Evolutionary conservation across 108 stramenopile species (phyloP), one percentile per base, ranked within the genome.

Genomic region (Skeletonema tropicum): DNA sequence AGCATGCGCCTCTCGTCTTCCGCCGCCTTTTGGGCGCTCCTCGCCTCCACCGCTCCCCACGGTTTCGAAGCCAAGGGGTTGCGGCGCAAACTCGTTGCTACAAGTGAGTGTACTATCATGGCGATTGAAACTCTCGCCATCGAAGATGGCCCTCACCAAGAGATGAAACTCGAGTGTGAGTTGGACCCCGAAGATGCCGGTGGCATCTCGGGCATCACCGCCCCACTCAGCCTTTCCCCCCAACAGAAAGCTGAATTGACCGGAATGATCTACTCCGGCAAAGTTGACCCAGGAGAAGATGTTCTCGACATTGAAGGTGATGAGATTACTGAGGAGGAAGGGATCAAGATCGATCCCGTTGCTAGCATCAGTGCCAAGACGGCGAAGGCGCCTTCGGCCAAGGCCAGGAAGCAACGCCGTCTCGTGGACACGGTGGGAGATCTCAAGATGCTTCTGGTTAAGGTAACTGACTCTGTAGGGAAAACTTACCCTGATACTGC

Each of bases 31-130:
- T n/a, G n/a, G n/a, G n/a, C n/a, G n/a, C n/a, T n/a, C n/a, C n/a
- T n/a, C n/a, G n/a, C n/a, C n/a, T n/a, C n/a, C n/a, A n/a, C n/a
- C n/a, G n/a, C n/a, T n/a, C n/a, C n/a, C n/a, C n/a, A n/a, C n/a
- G n/a, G n/a, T n/a, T n/a, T n/a, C n/a, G n/a, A n/a, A 6, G 42
- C 42, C 10, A 46, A 46, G 14, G 46, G n/a, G 3, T n/a, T 46
- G n/a, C 46, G 46, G 15, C 46, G 46, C 14, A 17, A 46, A 5
- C 46, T n/a, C n/a, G n/a, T n/a, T n/a, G n/a, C n/a, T n/a, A n/a
- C n/a, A n/a, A n/a, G n/a, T n/a, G 46, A 46, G n/a, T 46, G 46
- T n/a, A 46, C 46, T 46, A 46, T 46, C 46, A 46, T 46, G 46
- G 46, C 46, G 3, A 17, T 15, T 15, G 46, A 46, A 17, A 0